Evolutionary conservation across 192 early-diverging fungal genomes (phyloP).

Genomic region (Coemansia sp.): DNA sequence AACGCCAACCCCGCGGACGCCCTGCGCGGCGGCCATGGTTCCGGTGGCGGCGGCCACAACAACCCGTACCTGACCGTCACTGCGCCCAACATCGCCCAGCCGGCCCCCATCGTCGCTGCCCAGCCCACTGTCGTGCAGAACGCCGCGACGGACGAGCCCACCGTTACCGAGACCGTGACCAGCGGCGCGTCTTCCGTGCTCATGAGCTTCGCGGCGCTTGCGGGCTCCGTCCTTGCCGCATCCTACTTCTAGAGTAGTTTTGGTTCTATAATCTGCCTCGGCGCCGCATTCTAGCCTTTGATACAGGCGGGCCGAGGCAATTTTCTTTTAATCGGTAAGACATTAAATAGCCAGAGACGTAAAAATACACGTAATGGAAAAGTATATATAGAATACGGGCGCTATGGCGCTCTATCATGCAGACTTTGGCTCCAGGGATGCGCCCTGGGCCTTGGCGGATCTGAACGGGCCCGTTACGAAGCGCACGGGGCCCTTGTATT

Average conservation of each 20-base stretch:
- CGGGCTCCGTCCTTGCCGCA: slow-evolving; percentile 25
- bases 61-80: slow-evolving; percentile 33
- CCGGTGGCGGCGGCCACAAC: slow-evolving; percentile 5
- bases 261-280: no score
- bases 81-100: slow-evolving; percentile 25
- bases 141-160: slow-evolving; percentile 19
- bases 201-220: slow-evolving; percentile 32
- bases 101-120: slow-evolving; percentile 10
- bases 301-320: no score
- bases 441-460: neutral
- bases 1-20: neutral
- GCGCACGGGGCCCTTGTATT: slow-evolving; percentile 37
- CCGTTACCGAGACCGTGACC: slow-evolving; percentile 25
- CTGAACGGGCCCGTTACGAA: slow-evolving; percentile 13
- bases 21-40: neutral
- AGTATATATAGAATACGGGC: no score
- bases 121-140: slow-evolving; percentile 30
- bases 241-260: slow-evolving; percentile 44
- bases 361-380: no score
- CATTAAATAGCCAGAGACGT: no score
- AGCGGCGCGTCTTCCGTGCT: slow-evolving; percentile 20
- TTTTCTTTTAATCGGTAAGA: no score
- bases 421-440: no score
- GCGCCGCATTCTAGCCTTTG: neutral
- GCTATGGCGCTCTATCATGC: no score